Percentiles rank a stretch among this genome's conserved stretches.
Conservation (phyloP, 352 stramenopile genomes). For the Globisporangium nagaii region DNA sequence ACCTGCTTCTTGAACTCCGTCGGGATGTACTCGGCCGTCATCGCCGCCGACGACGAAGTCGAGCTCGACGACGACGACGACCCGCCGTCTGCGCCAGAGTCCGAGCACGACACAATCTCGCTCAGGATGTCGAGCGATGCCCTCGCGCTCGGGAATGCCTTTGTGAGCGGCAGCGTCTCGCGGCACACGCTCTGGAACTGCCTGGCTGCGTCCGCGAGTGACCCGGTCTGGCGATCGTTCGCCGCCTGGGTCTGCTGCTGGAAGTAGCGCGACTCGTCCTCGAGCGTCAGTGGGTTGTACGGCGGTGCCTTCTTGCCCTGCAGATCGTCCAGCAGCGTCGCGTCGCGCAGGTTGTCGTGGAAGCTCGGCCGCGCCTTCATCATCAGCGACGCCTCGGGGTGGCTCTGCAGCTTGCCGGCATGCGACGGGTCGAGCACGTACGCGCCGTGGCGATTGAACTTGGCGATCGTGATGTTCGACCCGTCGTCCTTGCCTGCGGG, state of each 20-base stretch:
- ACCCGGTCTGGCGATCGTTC: neutral
- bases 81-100: constrained; percentile 39
- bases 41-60: constrained; percentile 37
- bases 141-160: constrained; percentile 47
- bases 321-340: constrained; percentile 71
- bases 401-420: constrained; percentile 40
- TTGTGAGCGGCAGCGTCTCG: constrained; percentile 40
- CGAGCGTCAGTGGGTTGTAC: constrained; percentile 77
- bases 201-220: constrained; percentile 21
- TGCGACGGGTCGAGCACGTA: constrained; percentile 78
- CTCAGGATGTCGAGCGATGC: constrained; percentile 48
- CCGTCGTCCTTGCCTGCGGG: constrained; percentile 38
- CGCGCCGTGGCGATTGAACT: constrained; percentile 82
- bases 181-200: constrained; percentile 42
- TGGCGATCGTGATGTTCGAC: constrained; percentile 70
- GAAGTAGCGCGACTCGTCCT: constrained; percentile 82
- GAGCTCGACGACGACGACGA: constrained; percentile 22
- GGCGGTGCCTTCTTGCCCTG: constrained; percentile 33
- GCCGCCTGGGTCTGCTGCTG: constrained; percentile 36
- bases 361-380: constrained; percentile 31
- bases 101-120: constrained; percentile 63
- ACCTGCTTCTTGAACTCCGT: constrained; percentile 86
- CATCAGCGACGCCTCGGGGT: constrained; percentile 13
- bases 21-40: constrained; percentile 70
- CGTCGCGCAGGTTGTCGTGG: constrained; percentile 55